These are phyloP conservation scores for Saturnispora halmiae DNA, from an alignment of 805 yeast genomes.

Conservation along the genomic window DNA sequence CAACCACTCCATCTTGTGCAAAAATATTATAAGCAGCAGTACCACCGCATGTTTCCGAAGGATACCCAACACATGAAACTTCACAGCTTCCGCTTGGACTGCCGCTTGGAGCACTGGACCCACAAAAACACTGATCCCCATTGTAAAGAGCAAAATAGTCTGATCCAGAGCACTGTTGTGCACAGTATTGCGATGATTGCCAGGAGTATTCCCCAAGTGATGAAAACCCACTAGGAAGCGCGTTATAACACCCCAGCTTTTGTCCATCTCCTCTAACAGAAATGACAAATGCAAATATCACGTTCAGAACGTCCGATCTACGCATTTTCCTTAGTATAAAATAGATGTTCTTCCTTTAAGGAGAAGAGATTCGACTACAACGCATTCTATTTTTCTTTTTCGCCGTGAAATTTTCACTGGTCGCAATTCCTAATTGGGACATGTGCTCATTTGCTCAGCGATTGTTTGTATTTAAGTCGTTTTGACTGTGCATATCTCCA, in stretches of 20 bases:
- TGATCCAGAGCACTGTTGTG: slow-evolving; percentile 31
- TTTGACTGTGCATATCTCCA: slow-evolving; percentile 72
- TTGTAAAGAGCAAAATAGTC: slow-evolving; percentile 43
- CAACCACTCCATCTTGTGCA: slow-evolving; percentile 26
- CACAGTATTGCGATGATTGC: slow-evolving; percentile 55
- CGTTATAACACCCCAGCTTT: slow-evolving; percentile 33
- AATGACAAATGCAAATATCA: neutral
- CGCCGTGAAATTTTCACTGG: no score
- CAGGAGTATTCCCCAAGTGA: slow-evolving; percentile 40
- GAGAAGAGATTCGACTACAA: neutral
- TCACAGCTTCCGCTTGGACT: slow-evolving; percentile 1
- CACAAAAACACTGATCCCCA: slow-evolving; percentile 62
- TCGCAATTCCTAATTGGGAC: no score
- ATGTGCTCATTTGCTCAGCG: slow-evolving; percentile 3
- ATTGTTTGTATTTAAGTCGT: slow-evolving; percentile 29
- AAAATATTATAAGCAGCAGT: slow-evolving; percentile 32
- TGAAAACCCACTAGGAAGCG: slow-evolving; percentile 30
- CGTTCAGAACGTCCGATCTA: neutral
- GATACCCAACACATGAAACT: slow-evolving; percentile 52
- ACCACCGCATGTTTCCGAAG: slow-evolving; percentile 52
- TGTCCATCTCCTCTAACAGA: slow-evolving; percentile 8
- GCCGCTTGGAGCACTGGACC: slow-evolving; percentile 33
- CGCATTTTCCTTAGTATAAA: neutral
- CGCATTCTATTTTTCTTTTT: neutral
- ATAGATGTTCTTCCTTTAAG: neutral